Conservation (phyloP, 225 moss, liverwort and hornwort species). For the Asterella californica region DNA sequence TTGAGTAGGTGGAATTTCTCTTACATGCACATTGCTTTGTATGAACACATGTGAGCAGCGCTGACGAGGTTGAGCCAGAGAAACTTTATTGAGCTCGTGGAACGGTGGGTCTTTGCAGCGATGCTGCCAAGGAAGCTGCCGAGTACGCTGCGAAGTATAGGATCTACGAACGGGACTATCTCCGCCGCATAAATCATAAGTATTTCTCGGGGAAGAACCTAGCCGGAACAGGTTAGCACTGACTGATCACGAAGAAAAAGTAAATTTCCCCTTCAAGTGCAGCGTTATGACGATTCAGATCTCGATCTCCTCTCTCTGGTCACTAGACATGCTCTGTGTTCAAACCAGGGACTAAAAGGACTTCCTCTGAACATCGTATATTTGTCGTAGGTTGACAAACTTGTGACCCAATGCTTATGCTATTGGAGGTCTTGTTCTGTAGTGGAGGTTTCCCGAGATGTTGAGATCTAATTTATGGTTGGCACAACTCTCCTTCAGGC, state of each 20-base stretch:
- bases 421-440: not conserved
- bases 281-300: too few species aligned
- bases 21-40: not conserved
- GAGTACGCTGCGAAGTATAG: conserved; percentile 74
- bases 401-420: not conserved
- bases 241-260: too few species aligned
- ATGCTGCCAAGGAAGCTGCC: conserved; percentile 59
- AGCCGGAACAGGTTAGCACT: conserved; percentile 39
- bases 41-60: not conserved
- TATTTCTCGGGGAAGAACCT: conserved; percentile 61
- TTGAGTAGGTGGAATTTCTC: not conserved
- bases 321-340: not conserved
- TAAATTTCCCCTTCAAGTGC: not conserved
- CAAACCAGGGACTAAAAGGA: not conserved
- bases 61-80: not conserved
- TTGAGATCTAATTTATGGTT: not conserved
- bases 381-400: not conserved
- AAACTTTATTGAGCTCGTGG: not conserved
- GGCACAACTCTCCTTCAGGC: conserved; percentile 20
- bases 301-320: not conserved
- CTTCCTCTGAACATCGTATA: not conserved
- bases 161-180: conserved; percentile 74
- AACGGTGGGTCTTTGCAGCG: conserved; percentile 31
- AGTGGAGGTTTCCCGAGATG: not conserved
- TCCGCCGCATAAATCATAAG: conserved; percentile 83